Conservation (phyloP, 345 rosid species). For the Arabis hirsuta region DNA sequence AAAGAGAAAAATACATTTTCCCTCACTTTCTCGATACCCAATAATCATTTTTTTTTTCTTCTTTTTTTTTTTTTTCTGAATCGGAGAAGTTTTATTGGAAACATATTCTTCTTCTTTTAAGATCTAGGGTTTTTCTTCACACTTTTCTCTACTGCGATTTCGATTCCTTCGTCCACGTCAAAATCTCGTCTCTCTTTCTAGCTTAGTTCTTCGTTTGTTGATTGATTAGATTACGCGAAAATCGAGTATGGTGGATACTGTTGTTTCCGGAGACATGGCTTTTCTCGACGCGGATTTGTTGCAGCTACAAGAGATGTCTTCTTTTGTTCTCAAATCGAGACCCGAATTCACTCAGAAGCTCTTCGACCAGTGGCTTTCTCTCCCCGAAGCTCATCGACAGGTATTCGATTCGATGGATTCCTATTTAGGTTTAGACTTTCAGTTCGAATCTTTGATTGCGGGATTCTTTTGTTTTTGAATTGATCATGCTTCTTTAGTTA, state of each 20-base stretch:
- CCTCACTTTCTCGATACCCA: constrained; percentile 29
- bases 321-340: constrained; percentile 70
- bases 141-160: constrained; percentile 38
- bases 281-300: constrained; percentile 78
- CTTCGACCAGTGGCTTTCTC: constrained; percentile 94
- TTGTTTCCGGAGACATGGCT: constrained; percentile 57
- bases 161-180: not conserved
- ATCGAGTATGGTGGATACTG: constrained; percentile 49
- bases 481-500: no score
- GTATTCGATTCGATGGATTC: constrained; percentile 43
- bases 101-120: constrained; percentile 22
- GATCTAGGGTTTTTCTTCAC: constrained; percentile 56
- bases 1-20: not conserved
- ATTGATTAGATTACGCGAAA: constrained; percentile 38
- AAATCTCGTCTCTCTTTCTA: constrained; percentile 7
- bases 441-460: not conserved
- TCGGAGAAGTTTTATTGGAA: not conserved
- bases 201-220: constrained; percentile 34
- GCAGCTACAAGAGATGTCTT: constrained; percentile 83
- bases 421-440: not conserved
- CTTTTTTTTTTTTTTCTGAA: constrained; percentile 13
- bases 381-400: constrained; percentile 83
- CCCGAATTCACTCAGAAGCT: constrained; percentile 75
- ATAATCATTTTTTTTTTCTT: constrained; percentile 10
- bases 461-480: no score